These are phyloP conservation scores for Asterophora lycoperdoides DNA, from an alignment of 768 basidiomycete species.

Conservation along the genomic window DNA sequence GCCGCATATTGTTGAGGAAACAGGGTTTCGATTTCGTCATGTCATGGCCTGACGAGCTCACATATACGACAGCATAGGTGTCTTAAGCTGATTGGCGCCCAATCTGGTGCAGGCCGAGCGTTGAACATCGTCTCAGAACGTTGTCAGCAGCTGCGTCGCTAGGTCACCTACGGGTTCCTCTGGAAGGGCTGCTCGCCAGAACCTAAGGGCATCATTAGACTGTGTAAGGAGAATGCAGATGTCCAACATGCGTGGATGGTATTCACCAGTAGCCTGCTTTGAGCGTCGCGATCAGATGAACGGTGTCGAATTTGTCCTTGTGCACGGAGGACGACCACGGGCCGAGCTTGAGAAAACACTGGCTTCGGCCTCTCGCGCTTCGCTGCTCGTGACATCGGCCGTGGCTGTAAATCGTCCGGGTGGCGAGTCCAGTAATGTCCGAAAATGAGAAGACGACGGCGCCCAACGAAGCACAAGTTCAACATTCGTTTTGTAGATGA, in stretches of 20 bases:
- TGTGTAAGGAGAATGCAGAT: conserved; percentile 2
- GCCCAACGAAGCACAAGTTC: conserved; percentile 41
- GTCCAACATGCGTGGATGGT: conserved; percentile 27
- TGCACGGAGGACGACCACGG: conserved; percentile 32
- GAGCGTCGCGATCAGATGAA: conserved; percentile 30
- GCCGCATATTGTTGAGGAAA: no score
- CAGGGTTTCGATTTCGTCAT: conserved; percentile 16
- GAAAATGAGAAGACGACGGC: conserved; percentile 33
- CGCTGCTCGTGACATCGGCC: conserved; percentile 22
- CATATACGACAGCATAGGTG: conserved; percentile 15
- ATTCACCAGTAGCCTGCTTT: conserved; percentile 30
- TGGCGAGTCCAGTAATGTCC: conserved; percentile 43
- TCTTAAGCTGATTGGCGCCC: conserved; percentile 21
- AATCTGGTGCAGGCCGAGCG: conserved; percentile 24
- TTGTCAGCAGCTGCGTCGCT: conserved; percentile 30
- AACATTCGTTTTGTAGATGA: conserved; percentile 36
- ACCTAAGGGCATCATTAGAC: conserved; percentile 31
- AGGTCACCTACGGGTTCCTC: conserved; percentile 29
- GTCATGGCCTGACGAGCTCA: neutral
- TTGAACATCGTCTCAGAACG: conserved; percentile 27
- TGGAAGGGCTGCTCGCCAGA: conserved; percentile 23
- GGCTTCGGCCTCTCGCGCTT: conserved; percentile 31
- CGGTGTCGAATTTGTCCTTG: conserved; percentile 31
- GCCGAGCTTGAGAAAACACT: conserved; percentile 29
- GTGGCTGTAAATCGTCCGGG: conserved; percentile 33